Conservation (phyloP, 768 basidiomycete species). For the Russula emetica region DNA sequence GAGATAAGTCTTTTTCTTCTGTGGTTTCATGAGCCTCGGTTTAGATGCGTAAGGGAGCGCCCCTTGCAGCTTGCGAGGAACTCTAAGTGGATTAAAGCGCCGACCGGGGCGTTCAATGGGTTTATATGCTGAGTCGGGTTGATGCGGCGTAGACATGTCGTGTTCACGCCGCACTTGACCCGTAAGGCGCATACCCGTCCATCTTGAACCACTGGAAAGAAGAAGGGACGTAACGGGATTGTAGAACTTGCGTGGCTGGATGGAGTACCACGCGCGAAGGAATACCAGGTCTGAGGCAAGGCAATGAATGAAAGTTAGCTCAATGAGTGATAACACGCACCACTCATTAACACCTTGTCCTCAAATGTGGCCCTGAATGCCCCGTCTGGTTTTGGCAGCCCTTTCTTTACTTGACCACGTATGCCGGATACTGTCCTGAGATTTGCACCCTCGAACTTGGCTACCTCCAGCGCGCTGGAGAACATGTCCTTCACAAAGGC, state of each 20-base stretch:
- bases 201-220: conserved; percentile 71
- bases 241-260: conserved; percentile 93
- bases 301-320: not conserved
- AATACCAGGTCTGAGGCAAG: conserved; percentile 76
- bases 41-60: conserved; percentile 90
- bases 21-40: conserved; percentile 75
- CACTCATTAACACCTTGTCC: conserved; percentile 94
- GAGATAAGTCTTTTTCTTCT: conserved; percentile 75
- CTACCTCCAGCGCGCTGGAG: conserved; percentile 85
- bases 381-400: conserved; percentile 90
- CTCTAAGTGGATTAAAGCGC: conserved; percentile 85
- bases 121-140: conserved; percentile 87
- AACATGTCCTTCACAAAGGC: conserved; percentile 99
- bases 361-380: conserved; percentile 96
- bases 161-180: conserved; percentile 88
- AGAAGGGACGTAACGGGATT: conserved; percentile 93
- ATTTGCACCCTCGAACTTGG: conserved; percentile 98
- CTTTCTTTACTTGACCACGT: conserved; percentile 95
- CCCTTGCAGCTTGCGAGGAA: conserved; percentile 88
- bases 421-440: conserved; percentile 94
- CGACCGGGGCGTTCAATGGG: conserved; percentile 71
- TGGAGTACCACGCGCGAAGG: conserved; percentile 93
- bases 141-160: conserved; percentile 72
- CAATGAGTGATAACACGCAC: conserved; percentile 44
- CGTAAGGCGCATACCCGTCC: conserved; percentile 95